Evolutionary conservation across 225 moss, liverwort and hornwort genomes (phyloP).

Genomic region (Rhytidiadelphus loreus): DNA sequence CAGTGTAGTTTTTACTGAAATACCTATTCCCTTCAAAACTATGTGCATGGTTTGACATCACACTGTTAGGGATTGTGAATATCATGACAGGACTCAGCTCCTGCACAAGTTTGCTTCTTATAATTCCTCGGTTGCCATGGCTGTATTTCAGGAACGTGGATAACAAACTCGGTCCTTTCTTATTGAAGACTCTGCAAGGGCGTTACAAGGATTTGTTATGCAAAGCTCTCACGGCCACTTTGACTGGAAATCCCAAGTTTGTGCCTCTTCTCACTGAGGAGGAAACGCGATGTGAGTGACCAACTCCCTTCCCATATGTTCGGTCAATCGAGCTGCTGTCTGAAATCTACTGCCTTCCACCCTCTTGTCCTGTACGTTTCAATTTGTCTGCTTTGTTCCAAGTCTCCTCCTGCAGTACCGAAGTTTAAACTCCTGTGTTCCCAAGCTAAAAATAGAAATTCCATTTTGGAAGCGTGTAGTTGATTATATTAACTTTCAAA

Average conservation of each 20-base stretch:
- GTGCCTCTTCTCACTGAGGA: conserved; percentile 60
- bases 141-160: conserved; percentile 41
- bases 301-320: background rate
- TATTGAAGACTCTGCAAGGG: conserved; percentile 72
- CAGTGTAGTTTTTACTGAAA: background rate
- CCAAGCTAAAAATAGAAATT: background rate
- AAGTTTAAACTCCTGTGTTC: background rate
- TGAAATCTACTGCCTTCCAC: background rate
- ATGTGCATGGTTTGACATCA: background rate
- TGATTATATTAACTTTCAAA: background rate
- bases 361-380: background rate
- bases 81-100: background rate
- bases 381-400: background rate
- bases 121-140: background rate
- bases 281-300: conserved; percentile 58
- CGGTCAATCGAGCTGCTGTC: background rate
- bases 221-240: conserved; percentile 63
- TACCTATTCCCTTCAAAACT: background rate
- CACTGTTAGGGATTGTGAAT: background rate
- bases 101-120: background rate
- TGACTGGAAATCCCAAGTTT: conserved; percentile 53
- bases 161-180: conserved; percentile 49
- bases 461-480: background rate
- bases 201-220: conserved; percentile 88
- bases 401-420: background rate